Base-by-base conservation (phyloP, 2,329 filamentous ascomycete species). In the Penicillium fuscoglaucum region DNA sequence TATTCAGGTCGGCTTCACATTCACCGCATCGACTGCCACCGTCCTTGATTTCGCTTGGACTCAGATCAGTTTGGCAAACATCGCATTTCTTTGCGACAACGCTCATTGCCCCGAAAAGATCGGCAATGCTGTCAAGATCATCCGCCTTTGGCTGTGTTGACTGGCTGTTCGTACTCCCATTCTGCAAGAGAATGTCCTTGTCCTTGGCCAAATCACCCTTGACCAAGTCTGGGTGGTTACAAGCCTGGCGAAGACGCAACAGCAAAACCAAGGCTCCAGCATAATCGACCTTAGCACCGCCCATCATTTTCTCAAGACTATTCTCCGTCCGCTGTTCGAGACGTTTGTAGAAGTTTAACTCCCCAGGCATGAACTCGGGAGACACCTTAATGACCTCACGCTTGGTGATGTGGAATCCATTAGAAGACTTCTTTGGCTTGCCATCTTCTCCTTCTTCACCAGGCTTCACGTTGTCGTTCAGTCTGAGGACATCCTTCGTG, bases 401-500 rank as follows among this genome's bases (percentile, higher is more conserved):
- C 72, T 93, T 91, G 1, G 93, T 95, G 60, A 98, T 93, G 73
- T 92, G 91, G 80, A 99, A 97, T 1, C 87, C 87, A 0, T 85
- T 84, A 1, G 84, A 83, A 7, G 79, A 76, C 57, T 77, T 76
- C 61, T 76, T 72, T 50, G 63, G 53, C 35, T 79, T 78, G 15
- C 84, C 85, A 5, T 82, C 80, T 49, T 83, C 80, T 5, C 74
- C 57, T 37, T 72, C 75, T 28, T 89, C 87, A 39, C 90, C 90
- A 28, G 90, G 88, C 60, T 90, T 90, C 19, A 96, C 79, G 0
- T 90, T 91, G 12, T 91, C 90, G 12, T 91, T 91, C 66, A 91
- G 84, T 76, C 95, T 96, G 60, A 99, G 79, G n/a, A 99, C 91
- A 24, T 96, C 92, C 76, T 99, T 99, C 9, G 93, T 98, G 43